Evolutionary conservation across 352 stramenopile genomes (phyloP), one percentile per base, ranked within the genome.

Genomic region (Phytophthora quininea): DNA sequence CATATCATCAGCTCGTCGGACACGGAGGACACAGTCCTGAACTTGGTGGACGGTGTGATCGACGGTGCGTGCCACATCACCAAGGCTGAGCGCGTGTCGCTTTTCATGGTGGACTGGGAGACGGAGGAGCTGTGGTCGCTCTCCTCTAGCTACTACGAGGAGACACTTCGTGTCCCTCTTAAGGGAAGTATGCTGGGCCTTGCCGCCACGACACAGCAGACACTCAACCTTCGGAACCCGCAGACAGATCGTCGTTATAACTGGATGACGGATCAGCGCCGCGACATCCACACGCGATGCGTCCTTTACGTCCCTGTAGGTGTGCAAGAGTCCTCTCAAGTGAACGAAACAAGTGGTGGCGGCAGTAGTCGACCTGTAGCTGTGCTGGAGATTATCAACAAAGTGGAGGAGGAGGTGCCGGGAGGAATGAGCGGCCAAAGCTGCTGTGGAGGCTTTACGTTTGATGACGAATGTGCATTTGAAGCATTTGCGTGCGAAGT

Each of bases 311-410:
- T 96, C 4, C 90, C 91, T 0, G 90, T 97, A 6, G 87, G 89
- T 8, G 68, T 91, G 37, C 84, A 92, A 58, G 82, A 86, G 58
- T 66, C 61, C 37, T 66, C 61, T 19, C 65, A 74, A 42, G 15
- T 33, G 15, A 57, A 45, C 5, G 62, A 72, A 61, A 72, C 58
- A 3, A 76, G 59, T 49, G 66, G 66, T 38, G 53, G 67, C 43
- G 66, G 64, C 35, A 85, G 73, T 51, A 86, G 67, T 59, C 76
- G 76, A 27, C 84, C 89, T 27, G 91, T 96, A 62, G 91, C 86
- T 0, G 91, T 97, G 52, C 65, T 97, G 37, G 86, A 97, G 70
- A 93, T 94, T 35, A 77, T 96, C n/a, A 97, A 97, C 76, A 93
- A 95, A 24, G 73, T 90, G 29, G 80, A 84, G 14, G 76, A 76